phyloP scores from a whole-genome alignment of 331 rosid genomes.

The Arachis monticola region DNA sequence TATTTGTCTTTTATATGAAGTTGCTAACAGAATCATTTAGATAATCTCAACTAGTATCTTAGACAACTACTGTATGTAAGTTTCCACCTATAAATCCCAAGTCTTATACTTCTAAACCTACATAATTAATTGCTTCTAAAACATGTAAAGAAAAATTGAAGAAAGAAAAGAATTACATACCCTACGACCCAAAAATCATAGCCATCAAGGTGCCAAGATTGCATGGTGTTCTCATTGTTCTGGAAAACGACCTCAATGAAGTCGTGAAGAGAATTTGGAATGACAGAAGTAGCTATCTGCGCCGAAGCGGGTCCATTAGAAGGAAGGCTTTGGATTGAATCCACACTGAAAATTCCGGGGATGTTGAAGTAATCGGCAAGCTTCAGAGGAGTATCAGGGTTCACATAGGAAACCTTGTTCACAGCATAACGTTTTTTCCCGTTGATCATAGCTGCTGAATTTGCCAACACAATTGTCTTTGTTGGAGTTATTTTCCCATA shows the following conservation, averaged over 20 bases:
- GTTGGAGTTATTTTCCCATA: slow-evolving; percentile 74
- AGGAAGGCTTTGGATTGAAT: slow-evolving; percentile 67
- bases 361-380: slow-evolving; percentile 96
- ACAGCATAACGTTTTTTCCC: slow-evolving; percentile 82
- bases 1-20: no score
- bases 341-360: slow-evolving; percentile 68
- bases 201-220: slow-evolving; percentile 95
- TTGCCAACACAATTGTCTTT: slow-evolving; percentile 75
- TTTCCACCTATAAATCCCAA: no score
- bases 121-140: slow-evolving; percentile 1
- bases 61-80: no score
- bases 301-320: slow-evolving; percentile 69
- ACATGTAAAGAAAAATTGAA: neutral
- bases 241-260: slow-evolving; percentile 86
- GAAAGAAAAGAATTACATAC: slow-evolving; percentile 48
- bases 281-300: slow-evolving; percentile 61
- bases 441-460: slow-evolving; percentile 72
- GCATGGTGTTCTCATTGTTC: slow-evolving; percentile 73
- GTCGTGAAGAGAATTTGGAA: slow-evolving; percentile 70
- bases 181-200: slow-evolving; percentile 96
- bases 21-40: no score
- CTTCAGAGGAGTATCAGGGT: slow-evolving; percentile 88
- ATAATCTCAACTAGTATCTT: no score
- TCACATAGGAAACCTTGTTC: slow-evolving; percentile 72
- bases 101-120: no score